Percentiles rank a stretch among this genome's conserved stretches.
phyloP scores from a whole-genome alignment of 208 protist species.

The Naegleria gruberi region DNA sequence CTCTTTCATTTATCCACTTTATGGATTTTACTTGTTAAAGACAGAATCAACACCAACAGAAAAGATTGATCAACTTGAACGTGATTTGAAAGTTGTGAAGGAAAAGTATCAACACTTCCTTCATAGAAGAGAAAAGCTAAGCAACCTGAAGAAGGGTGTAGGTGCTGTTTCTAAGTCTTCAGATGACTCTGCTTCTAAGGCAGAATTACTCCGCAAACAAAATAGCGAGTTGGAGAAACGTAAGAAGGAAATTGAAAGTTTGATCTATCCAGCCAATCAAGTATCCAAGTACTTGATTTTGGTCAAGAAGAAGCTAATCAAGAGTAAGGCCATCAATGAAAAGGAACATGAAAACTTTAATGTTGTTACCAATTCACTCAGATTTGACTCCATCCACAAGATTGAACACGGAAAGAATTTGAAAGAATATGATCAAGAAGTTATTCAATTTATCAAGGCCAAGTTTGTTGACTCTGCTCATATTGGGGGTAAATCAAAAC shows the following conservation, averaged over 20 bases:
- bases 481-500: neutral
- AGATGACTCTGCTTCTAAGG: neutral
- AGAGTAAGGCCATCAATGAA: neutral
- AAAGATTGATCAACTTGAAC: neutral
- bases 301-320: neutral
- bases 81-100: neutral
- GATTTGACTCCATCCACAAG: neutral
- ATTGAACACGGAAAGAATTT: no score
- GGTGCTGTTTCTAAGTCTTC: neutral
- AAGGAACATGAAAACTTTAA: slow-evolving; percentile 7
- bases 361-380: neutral
- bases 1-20: neutral
- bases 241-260: neutral
- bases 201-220: neutral
- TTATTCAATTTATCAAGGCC: neutral
- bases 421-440: neutral
- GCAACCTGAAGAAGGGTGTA: neutral
- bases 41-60: neutral
- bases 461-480: neutral
- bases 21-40: neutral
- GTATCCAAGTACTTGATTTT: neutral
- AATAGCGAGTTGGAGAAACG: neutral
- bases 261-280: neutral
- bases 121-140: neutral
- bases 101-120: neutral